Percentiles rank a stretch among this genome's conserved stretches.
phyloP scores from a whole-genome alignment of 2,329 filamentous ascomycete species.

The Fusarium sterilihyphosum region DNA sequence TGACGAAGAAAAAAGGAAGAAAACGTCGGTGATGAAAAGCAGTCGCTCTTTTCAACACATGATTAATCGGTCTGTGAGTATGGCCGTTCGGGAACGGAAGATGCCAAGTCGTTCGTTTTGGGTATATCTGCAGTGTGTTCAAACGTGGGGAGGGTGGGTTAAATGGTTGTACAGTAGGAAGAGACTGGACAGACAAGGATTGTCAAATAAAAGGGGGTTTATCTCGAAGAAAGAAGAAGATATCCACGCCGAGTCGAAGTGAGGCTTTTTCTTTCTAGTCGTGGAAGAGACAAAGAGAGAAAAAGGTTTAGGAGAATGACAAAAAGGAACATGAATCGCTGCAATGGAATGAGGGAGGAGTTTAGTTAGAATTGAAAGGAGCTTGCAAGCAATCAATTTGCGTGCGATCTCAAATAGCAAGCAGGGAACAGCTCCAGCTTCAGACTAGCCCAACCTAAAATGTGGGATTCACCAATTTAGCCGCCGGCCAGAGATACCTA shows the following conservation, averaged over 20 bases:
- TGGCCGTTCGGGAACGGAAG: slow-evolving; percentile 5
- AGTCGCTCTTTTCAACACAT: slow-evolving; percentile 29
- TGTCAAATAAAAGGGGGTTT: slow-evolving; percentile 28
- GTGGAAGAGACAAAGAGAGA: neutral
- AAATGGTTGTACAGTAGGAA: neutral
- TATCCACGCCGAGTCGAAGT: neutral
- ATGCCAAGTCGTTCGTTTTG: slow-evolving; percentile 25
- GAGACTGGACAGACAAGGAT: slow-evolving; percentile 39
- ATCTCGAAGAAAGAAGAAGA: neutral
- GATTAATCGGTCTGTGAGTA: slow-evolving; percentile 6
- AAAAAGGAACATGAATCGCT: slow-evolving; percentile 16
- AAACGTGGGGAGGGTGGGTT: slow-evolving; percentile 30
- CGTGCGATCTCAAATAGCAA: neutral
- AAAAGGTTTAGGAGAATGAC: neutral
- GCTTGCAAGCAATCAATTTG: slow-evolving; percentile 7
- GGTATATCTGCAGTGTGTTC: slow-evolving; percentile 8
- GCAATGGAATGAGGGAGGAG: slow-evolving; percentile 25
- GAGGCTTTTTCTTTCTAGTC: neutral
- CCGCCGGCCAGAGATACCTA: neutral
- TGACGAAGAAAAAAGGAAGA: neutral
- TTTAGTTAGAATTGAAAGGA: slow-evolving; percentile 14
- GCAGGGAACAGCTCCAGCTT: slow-evolving; percentile 16
- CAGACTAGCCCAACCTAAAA: slow-evolving; percentile 23
- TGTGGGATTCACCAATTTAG: slow-evolving; percentile 40
- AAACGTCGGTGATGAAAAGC: neutral